Base-by-base conservation (phyloP, 257 asterid species). In the Nicotiana paniculata region DNA sequence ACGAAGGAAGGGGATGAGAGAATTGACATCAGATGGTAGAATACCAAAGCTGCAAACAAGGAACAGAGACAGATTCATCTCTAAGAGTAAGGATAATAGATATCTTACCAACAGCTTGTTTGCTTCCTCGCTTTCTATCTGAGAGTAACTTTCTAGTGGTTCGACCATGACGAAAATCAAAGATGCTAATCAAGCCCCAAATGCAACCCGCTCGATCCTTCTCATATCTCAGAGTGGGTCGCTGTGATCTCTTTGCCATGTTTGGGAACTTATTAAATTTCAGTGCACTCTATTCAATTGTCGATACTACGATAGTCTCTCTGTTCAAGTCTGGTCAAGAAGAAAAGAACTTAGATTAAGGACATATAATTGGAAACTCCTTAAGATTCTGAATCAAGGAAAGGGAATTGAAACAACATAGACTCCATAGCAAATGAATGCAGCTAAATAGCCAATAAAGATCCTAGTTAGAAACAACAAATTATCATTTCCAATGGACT, bases 161-260 rank as follows among this genome's bases (percentile, higher is more conserved):
- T 84, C 97, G 93, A 46, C 95, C 93, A 77, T 89, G 91, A 46
- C 98, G 95, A 85, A 94, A 92, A 82, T 93, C 92, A 86, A 96
- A 90, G 66, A 94, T 91, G 87, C 86, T 93, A 83, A 96, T 93
- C 65, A 96, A 88, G 84, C 98, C 93, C 86, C 90, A 90, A 32
- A 94, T 90, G 77, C 99, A 96, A 75, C 99, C 97, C 6, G 92
- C 88, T 39, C 89, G 93, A 85, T 90, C 93, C 85, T 90, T 92
- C 77, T 87, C 99, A 82, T 87, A 86, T 53, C 92, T 87, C 59
- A 88, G 82, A 64, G 85, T 74, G 24, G 91, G 90, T 83, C 88
- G 90, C 76, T 88, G 88, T 79, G 95, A 88, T 90, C 83, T 92
- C 97, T 93, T 94, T 48, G 95, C 97, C 99, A 96, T 96, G 46